Evolutionary conservation across 345 rosid species (phyloP).

Genomic region (Hibiscus syriacus): DNA sequence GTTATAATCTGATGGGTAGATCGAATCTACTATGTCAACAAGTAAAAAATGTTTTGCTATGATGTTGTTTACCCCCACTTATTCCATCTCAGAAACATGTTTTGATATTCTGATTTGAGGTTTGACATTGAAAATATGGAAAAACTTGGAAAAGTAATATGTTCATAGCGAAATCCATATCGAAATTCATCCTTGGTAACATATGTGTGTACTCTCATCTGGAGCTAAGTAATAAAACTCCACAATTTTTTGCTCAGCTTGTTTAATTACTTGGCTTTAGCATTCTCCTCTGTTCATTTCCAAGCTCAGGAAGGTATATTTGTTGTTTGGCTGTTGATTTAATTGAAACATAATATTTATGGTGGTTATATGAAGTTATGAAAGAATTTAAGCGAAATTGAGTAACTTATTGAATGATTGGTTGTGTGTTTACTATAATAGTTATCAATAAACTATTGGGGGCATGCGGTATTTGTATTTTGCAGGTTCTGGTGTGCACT

Average conservation of each 20-base stretch:
- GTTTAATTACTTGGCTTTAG: not conserved
- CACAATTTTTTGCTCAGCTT: not conserved
- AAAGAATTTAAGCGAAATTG: not conserved
- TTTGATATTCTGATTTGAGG: not conserved
- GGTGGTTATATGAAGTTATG: not conserved
- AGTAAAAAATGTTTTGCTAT: not conserved
- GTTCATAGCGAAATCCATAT: not conserved
- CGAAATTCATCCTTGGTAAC: not conserved
- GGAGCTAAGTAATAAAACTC: not conserved
- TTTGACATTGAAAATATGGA: not conserved
- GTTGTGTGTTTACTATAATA: not conserved
- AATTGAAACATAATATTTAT: not conserved
- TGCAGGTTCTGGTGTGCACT: constrained; percentile 82
- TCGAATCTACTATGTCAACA: not conserved
- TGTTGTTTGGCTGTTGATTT: not conserved
- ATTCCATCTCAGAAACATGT: not conserved
- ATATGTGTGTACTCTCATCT: not conserved
- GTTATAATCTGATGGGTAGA: not conserved
- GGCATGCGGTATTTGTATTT: constrained; percentile 1
- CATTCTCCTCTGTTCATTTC: not conserved
- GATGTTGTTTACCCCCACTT: not conserved
- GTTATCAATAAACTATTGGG: not conserved
- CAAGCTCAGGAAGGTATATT: not conserved
- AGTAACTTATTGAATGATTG: not conserved
- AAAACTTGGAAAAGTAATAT: not conserved